Conservation (phyloP, 2,329 filamentous ascomycete species). For the Aspergillus costaricaensis region DNA sequence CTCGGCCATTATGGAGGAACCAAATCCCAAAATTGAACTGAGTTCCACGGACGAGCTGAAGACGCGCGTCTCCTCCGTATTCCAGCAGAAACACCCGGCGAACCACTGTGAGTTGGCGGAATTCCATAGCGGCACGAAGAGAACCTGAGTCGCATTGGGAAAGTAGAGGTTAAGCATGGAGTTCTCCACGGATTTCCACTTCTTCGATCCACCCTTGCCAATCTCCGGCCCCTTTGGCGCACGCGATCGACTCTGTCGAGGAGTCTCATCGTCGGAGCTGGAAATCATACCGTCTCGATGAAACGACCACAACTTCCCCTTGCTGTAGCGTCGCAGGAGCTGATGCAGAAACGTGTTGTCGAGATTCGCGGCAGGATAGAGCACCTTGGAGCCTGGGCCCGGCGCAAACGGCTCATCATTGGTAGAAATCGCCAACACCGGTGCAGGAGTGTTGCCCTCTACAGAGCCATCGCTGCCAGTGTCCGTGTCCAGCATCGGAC, state of each 20-base stretch:
- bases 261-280: slow-evolving; percentile 48
- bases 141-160: slow-evolving; percentile 49
- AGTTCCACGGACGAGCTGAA: slow-evolving; percentile 42
- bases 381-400: slow-evolving; percentile 28
- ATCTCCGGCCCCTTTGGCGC: slow-evolving; percentile 19
- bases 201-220: slow-evolving; percentile 27
- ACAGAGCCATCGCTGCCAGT: slow-evolving; percentile 33
- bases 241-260: slow-evolving; percentile 16
- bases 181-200: slow-evolving; percentile 40
- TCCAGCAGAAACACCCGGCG: slow-evolving; percentile 50
- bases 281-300: slow-evolving; percentile 47
- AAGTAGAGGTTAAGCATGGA: slow-evolving; percentile 48
- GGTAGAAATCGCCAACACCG: slow-evolving; percentile 39
- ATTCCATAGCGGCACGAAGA: slow-evolving; percentile 57
- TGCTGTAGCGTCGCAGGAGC: slow-evolving; percentile 48
- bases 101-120: slow-evolving; percentile 51
- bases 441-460: slow-evolving; percentile 31
- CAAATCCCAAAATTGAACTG: slow-evolving; percentile 45
- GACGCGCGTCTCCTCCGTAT: slow-evolving; percentile 37
- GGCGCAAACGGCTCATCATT: slow-evolving; percentile 40
- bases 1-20: slow-evolving; percentile 47
- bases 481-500: slow-evolving; percentile 30
- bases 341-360: slow-evolving; percentile 36
- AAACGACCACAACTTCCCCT: slow-evolving; percentile 53
- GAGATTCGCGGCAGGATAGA: slow-evolving; percentile 33